These are phyloP conservation scores for Talaromyces piceae DNA, from an alignment of 2,329 filamentous ascomycete genomes.

Conservation along the genomic window DNA sequence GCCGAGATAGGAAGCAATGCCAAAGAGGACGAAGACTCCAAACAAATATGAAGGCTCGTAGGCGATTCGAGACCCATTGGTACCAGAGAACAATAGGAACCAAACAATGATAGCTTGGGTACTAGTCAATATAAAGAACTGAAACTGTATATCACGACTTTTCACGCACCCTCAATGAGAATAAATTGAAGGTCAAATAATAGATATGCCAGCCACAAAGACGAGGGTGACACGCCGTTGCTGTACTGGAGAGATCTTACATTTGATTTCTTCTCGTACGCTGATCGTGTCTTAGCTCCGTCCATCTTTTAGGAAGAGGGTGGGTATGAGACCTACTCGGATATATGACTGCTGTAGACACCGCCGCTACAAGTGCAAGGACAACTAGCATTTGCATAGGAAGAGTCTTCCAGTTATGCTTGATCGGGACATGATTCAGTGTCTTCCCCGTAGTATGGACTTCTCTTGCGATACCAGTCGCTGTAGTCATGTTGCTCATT, in stretches of 20 bases:
- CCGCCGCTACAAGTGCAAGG: constrained; percentile 2
- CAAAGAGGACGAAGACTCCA: constrained; percentile 71
- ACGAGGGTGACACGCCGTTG: constrained; percentile 75
- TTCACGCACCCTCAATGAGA: constrained; percentile 4
- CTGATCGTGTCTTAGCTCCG: neutral
- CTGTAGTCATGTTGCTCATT: constrained; percentile 3
- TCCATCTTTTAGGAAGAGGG: neutral
- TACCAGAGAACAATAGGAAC: neutral
- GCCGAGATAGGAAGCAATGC: constrained; percentile 66
- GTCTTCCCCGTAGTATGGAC: neutral
- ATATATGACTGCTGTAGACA: constrained; percentile 2
- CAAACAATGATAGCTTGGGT: neutral
- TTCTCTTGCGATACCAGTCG: neutral
- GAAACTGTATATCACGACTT: neutral
- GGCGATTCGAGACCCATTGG: constrained; percentile 51
- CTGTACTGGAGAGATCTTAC: constrained; percentile 84
- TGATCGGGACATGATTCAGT: neutral
- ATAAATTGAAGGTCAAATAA: constrained; percentile 73
- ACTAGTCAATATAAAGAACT: neutral
- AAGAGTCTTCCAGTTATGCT: constrained; percentile 2
- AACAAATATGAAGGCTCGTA: constrained; percentile 77
- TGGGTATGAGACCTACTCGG: neutral
- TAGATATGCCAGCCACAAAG: constrained; percentile 78
- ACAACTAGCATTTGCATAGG: constrained; percentile 3
- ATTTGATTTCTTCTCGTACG: constrained; percentile 34